phyloP scores from a whole-genome alignment of 495 filamentous ascomycete species.

The Aspergillus cristatus region DNA sequence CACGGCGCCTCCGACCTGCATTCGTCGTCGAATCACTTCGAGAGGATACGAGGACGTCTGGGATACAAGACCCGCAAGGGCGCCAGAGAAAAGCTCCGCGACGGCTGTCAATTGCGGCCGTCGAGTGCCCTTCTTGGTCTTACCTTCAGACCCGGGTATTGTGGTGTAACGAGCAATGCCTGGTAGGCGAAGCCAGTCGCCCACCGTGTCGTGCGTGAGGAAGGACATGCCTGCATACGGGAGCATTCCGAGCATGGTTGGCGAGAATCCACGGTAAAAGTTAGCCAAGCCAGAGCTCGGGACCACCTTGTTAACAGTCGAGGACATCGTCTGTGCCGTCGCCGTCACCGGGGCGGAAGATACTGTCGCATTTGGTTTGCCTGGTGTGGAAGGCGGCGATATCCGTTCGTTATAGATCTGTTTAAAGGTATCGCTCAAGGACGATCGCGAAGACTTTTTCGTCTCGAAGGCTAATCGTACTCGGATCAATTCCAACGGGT shows the following conservation, averaged over 20 bases:
- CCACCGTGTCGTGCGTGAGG: constrained; percentile 81
- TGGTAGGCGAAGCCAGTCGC: constrained; percentile 68
- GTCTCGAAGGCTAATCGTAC: constrained; percentile 95
- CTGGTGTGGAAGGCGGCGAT: constrained; percentile 15
- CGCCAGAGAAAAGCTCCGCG: constrained; percentile 78
- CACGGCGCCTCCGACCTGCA: constrained; percentile 93
- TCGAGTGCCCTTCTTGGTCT: constrained; percentile 17
- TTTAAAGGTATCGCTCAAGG: constrained; percentile 60
- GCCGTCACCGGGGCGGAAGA: constrained; percentile 15
- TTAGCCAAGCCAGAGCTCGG: constrained; percentile 66
- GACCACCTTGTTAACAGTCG: constrained; percentile 32
- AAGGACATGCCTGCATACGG: constrained; percentile 98
- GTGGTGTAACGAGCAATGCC: constrained; percentile 59
- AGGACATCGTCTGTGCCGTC: constrained; percentile 26
- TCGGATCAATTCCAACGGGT: constrained; percentile 84
- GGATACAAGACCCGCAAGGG: constrained; percentile 73
- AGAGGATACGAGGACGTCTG: constrained; percentile 90
- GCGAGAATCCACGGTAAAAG: constrained; percentile 90
- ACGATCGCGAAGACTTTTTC: constrained; percentile 52
- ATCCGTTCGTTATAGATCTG: constrained; percentile 75
- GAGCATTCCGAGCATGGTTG: constrained; percentile 86
- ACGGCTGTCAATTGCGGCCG: constrained; percentile 48
- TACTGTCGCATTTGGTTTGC: constrained; percentile 6
- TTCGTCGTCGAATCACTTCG: constrained; percentile 81
- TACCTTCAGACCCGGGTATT: constrained; percentile 30